Percentiles rank a stretch among this genome's conserved stretches.
phyloP scores from a whole-genome alignment of 2,329 filamentous ascomycete genomes.

The Saccharata proteae region DNA sequence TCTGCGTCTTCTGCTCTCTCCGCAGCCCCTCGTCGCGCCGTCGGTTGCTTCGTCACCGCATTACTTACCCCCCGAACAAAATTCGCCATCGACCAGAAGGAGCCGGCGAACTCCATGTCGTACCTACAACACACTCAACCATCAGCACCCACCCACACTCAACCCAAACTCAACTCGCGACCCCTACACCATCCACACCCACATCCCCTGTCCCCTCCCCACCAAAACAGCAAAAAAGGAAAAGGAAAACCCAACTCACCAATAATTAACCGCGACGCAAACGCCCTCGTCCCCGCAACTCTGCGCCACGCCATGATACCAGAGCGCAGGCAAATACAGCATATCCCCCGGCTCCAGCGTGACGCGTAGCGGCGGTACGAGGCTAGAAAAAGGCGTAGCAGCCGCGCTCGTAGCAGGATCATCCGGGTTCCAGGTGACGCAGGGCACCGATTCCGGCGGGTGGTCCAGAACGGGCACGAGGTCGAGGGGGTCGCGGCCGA shows the following conservation, averaged over 20 bases:
- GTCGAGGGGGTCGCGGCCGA: slow-evolving; percentile 5
- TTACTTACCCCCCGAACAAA: slow-evolving; percentile 37
- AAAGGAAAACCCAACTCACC: slow-evolving; percentile 19
- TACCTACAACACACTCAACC: slow-evolving; percentile 34
- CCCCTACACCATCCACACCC: not conserved
- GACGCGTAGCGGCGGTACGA: slow-evolving; percentile 51
- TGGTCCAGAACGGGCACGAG: slow-evolving; percentile 22
- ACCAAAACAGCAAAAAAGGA: too few relatives aligned
- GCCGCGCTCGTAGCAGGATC: slow-evolving; percentile 21
- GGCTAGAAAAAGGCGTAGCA: slow-evolving; percentile 42
- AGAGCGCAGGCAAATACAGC: slow-evolving; percentile 70
- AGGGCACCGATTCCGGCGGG: slow-evolving; percentile 43
- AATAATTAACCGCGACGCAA: slow-evolving; percentile 72
- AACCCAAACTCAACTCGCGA: too few relatives aligned
- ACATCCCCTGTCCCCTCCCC: too few relatives aligned
- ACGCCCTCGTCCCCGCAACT: slow-evolving; percentile 55
- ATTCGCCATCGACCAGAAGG: slow-evolving; percentile 49
- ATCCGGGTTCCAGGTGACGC: slow-evolving; percentile 67
- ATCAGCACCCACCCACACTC: too few relatives aligned
- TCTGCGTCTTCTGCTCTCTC: too few relatives aligned
- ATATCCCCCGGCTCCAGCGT: slow-evolving; percentile 64
- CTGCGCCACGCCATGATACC: slow-evolving; percentile 77
- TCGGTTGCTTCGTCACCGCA: too few relatives aligned
- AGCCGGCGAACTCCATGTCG: slow-evolving; percentile 64
- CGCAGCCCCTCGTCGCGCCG: too few relatives aligned